Conservation (phyloP, 176 grass and related monocot genomes). For the Zea luxurians region DNA sequence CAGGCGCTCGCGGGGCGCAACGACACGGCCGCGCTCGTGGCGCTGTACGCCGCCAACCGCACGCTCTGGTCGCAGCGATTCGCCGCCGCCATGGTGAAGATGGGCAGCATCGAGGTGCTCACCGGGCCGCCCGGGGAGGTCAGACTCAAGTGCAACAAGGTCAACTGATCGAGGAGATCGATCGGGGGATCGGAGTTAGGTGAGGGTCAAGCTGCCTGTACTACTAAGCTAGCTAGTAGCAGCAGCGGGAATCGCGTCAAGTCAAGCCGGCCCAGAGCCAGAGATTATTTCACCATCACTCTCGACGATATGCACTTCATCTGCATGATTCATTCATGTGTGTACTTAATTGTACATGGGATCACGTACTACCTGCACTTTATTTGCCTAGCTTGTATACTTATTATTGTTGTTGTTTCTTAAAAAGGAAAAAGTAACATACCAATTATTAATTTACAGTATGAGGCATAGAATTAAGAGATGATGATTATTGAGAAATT, state of each 20-base stretch:
- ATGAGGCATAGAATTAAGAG: too few relatives aligned
- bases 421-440: too few relatives aligned
- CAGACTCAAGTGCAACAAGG: slow-evolving; percentile 39
- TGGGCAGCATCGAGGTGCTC: slow-evolving; percentile 58
- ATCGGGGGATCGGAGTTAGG: too few relatives aligned
- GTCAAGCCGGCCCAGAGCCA: too few relatives aligned
- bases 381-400: background rate
- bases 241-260: too few relatives aligned
- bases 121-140: slow-evolving; percentile 46
- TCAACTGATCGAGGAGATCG: slow-evolving; percentile 39
- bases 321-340: background rate
- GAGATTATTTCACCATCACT: too few relatives aligned
- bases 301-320: too few relatives aligned
- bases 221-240: too few relatives aligned
- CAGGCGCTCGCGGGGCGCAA: slow-evolving; percentile 7
- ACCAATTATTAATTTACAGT: too few relatives aligned
- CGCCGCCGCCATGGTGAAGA: slow-evolving; percentile 57
- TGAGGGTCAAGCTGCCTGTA: too few relatives aligned
- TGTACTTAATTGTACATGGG: slow-evolving; percentile 30
- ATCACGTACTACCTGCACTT: background rate
- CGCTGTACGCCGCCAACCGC: slow-evolving; percentile 30
- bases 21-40: slow-evolving; percentile 48
- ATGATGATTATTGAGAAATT: too few relatives aligned
- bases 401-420: background rate
- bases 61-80: slow-evolving; percentile 42